These are phyloP conservation scores for Backusella morwellensis DNA, from an alignment of 192 early-diverging fungal genomes.

Conservation along the genomic window DNA sequence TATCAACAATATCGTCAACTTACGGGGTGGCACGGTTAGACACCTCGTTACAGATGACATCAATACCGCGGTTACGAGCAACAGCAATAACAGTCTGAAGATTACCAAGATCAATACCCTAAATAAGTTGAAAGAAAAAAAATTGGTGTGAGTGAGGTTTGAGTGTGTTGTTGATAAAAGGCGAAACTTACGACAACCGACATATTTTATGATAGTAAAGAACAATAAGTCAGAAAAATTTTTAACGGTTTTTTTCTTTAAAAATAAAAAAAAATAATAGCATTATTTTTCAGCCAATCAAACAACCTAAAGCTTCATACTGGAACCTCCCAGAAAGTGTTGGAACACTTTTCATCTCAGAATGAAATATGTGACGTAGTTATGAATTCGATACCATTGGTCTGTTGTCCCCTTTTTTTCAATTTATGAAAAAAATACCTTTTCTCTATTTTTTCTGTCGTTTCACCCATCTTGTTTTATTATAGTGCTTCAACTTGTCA, in stretches of 20 bases:
- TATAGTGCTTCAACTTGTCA: not conserved
- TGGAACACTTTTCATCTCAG: conserved; percentile 3
- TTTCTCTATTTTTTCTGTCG: not conserved
- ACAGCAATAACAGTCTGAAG: conserved; percentile 96
- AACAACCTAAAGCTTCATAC: not conserved
- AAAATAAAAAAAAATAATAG: not conserved
- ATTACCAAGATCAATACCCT: conserved; percentile 96
- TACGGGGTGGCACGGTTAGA: conserved; percentile 95
- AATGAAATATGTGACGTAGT: not conserved
- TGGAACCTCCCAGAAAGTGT: conserved; percentile 3
- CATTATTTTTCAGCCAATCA: not conserved
- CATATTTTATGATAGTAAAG: conserved; percentile 11
- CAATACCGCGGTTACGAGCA: conserved; percentile 97
- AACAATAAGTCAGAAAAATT: conserved; percentile 7
- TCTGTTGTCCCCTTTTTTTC: not conserved
- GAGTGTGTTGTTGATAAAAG: not conserved
- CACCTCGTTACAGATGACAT: conserved; percentile 95
- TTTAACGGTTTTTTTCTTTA: not conserved
- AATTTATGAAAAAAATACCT: not conserved
- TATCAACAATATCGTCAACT: conserved; percentile 19
- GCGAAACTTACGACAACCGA: conserved; percentile 23
- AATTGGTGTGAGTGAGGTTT: not conserved
- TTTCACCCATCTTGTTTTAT: not conserved
- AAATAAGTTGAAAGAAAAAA: not conserved
- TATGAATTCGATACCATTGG: not conserved